Base-by-base conservation (phyloP, 352 stramenopile species). In the Peronospora farinosa region DNA sequence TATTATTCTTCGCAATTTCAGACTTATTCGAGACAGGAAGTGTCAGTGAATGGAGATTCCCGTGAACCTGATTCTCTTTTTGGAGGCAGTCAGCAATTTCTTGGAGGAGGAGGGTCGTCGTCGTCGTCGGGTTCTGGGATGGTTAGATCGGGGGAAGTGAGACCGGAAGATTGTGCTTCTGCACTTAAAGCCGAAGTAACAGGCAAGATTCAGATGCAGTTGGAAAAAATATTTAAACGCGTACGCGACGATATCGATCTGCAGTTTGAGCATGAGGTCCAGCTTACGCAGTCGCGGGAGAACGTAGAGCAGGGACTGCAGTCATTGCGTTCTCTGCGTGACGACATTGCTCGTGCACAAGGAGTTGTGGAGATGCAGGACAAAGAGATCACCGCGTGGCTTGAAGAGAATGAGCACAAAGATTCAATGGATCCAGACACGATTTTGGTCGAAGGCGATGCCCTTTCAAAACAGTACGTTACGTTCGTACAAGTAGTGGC, bases 241-340 rank as follows among this genome's bases (percentile, higher is more conserved):
- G 80, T 92, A 27, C 77, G 84, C 66, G 78, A 89, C 45, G 78
- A 89, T 33, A 90, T 91, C 31, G 84, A 94, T 60, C 27, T 87
- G 33, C 81, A 94, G 59, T 92, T 91, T 52, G 84, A 94, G 49
- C 79, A 91, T 53, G 80, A 91, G 47, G 65, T 91, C 1, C 77
- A 91, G 50, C 60, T 94, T 12, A 84, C 79, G 1, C 78, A 94
- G 47, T 91, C 81, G 15, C 63, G 67, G 47, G 78, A 92, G 36
- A 84, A 81, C 21, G 72, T 94, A 17, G 73, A 88, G 38, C 67
- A 77, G 36, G 84, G 84, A 5, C 54, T 92, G 23, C 76, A 88
- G 39, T 88, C 78, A 45, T 67, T 94, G 5, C 63, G 83, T 31
- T 76, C 84, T 15, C 42, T 92, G 23, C 76, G 79, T 9, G 74